Evolutionary conservation across 208 protist species (phyloP).

Genomic region (Acanthamoeba castellanii): DNA sequence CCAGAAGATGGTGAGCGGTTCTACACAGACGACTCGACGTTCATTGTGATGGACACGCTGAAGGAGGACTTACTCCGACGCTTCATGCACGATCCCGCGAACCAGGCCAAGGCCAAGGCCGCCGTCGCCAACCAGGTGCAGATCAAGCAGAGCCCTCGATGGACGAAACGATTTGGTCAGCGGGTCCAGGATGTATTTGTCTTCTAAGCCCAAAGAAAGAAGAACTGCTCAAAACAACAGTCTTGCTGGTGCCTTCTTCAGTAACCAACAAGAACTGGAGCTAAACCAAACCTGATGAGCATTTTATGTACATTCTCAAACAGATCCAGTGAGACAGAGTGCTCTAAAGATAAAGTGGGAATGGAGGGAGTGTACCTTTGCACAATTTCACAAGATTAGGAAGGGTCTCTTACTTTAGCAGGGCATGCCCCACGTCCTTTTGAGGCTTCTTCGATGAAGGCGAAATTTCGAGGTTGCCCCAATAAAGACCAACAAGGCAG

Average conservation of each 20-base stretch:
- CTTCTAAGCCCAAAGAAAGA: neutral
- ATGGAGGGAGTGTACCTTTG: neutral
- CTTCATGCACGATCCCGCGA: neutral
- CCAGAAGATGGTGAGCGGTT: neutral
- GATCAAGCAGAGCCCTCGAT: neutral
- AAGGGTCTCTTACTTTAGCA: neutral
- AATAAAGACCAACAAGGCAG: neutral
- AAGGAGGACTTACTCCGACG: neutral
- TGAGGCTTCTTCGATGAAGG: neutral
- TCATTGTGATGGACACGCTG: conserved; percentile 41
- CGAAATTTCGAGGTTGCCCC: neutral
- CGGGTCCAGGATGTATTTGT: neutral
- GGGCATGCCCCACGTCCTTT: neutral
- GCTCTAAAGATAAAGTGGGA: neutral
- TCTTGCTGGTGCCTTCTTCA: too few relatives aligned
- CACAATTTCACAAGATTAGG: neutral
- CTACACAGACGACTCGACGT: neutral
- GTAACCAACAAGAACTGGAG: too few relatives aligned
- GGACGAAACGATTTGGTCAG: conserved; percentile 13
- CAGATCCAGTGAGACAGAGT: too few relatives aligned
- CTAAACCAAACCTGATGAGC: too few relatives aligned
- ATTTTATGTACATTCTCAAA: too few relatives aligned
- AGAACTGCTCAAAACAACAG: neutral
- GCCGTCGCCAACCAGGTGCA: neutral
- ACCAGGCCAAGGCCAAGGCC: neutral